Evolutionary conservation across 441 rosid species (phyloP).

Genomic region (Daphne laureola): DNA sequence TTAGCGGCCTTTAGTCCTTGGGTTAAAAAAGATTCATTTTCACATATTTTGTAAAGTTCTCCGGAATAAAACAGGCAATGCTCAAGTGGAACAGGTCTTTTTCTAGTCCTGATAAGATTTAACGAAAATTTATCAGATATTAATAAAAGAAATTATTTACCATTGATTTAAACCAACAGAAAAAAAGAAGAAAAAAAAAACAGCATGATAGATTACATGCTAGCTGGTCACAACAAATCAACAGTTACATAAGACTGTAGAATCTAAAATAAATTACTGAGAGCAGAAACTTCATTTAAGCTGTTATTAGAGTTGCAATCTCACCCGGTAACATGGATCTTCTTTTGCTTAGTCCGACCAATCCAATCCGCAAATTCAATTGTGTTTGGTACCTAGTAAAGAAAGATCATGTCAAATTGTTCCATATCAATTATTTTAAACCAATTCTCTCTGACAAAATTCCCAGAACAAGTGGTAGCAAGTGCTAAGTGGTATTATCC

Average conservation of each 20-base stretch:
- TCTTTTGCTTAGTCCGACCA: constrained; percentile 91
- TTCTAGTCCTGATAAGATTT: constrained; percentile 57
- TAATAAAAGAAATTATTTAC: no score
- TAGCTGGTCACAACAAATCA: constrained; percentile 9
- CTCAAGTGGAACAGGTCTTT: constrained; percentile 98
- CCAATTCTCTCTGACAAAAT: no score
- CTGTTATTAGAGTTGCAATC: constrained; percentile 18
- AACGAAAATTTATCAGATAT: neutral
- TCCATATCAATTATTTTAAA: no score
- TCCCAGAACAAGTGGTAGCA: no score
- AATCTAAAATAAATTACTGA: neutral
- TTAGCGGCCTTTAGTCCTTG: constrained; percentile 80
- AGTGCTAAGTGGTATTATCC: no score
- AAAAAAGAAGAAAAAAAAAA: no score
- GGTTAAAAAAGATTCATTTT: constrained; percentile 52
- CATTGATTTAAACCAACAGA: no score
- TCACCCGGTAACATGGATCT: constrained; percentile 92
- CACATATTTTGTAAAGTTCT: constrained; percentile 82
- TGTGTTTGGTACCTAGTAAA: constrained; percentile 85
- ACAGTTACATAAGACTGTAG: constrained; percentile 5
- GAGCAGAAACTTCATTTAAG: constrained; percentile 9
- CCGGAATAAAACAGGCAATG: constrained; percentile 90
- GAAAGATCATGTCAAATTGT: constrained; percentile 5
- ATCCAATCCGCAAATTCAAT: constrained; percentile 97
- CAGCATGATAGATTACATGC: neutral